Conservation (phyloP, 805 yeast species). For the Candida stauntonica region DNA sequence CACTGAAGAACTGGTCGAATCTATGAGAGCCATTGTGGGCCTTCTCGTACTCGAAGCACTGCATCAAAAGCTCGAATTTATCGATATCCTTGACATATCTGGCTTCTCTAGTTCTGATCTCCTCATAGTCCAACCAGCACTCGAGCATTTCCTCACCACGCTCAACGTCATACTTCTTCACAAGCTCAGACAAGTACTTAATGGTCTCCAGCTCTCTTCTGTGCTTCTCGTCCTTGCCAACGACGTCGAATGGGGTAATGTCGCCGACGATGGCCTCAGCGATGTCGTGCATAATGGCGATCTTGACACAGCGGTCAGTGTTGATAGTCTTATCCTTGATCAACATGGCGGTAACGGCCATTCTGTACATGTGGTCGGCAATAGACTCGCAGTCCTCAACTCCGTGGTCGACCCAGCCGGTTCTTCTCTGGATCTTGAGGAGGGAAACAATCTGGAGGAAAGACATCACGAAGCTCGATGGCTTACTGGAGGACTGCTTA, state of each 20-base stretch:
- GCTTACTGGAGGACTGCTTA: constrained; percentile 17
- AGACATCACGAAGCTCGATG: constrained; percentile 47
- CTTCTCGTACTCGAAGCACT: constrained; percentile 82
- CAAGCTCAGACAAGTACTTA: constrained; percentile 53
- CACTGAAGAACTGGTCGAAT: constrained; percentile 64
- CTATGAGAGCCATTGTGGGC: constrained; percentile 50
- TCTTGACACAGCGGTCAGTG: constrained; percentile 69
- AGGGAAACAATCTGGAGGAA: constrained; percentile 63
- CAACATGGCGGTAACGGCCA: constrained; percentile 78
- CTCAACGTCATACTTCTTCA: constrained; percentile 56
- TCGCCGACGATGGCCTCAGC: constrained; percentile 95
- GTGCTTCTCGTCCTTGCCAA: constrained; percentile 78
- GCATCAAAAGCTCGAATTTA: constrained; percentile 80
- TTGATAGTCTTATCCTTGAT: constrained; percentile 50
- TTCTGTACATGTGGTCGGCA: constrained; percentile 94
- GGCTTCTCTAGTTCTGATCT: constrained; percentile 76
- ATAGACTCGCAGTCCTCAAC: constrained; percentile 52
- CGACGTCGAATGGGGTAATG: constrained; percentile 76
- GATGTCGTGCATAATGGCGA: constrained; percentile 88
- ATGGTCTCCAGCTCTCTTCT: constrained; percentile 75
- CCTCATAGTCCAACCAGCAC: constrained; percentile 87
- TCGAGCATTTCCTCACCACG: constrained; percentile 64
- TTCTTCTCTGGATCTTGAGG: constrained; percentile 75
- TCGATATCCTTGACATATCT: constrained; percentile 90
- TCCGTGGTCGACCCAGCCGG: constrained; percentile 86